A percentile compares a stretch with the other conserved stretches of the same genome.
Evolutionary conservation across 352 stramenopile genomes (phyloP).

Genomic region (Pseudoperonospora humuli): DNA sequence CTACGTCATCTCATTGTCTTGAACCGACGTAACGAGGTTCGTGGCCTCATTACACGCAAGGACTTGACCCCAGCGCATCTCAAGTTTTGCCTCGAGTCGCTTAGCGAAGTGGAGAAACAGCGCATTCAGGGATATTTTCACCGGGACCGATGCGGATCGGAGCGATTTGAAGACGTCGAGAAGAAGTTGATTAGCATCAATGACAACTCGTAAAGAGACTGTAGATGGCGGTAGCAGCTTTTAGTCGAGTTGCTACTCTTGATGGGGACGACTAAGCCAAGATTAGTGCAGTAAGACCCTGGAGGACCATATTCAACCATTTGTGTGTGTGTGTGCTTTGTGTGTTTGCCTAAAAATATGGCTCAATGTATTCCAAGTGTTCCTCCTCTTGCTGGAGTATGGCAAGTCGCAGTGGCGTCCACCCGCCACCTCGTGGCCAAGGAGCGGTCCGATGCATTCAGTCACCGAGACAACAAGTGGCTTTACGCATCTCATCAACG

Average conservation of each 20-base stretch:
- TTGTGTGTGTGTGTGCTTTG: too few species aligned
- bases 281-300: too few species aligned
- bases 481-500: too few species aligned
- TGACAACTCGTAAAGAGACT: slow-evolving; percentile 67
- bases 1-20: slow-evolving; percentile 92
- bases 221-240: background rate
- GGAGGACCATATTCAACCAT: too few species aligned
- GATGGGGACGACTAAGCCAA: too few species aligned
- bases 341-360: too few species aligned
- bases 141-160: slow-evolving; percentile 50
- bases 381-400: too few species aligned
- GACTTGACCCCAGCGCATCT: slow-evolving; percentile 80
- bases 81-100: slow-evolving; percentile 65
- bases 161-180: slow-evolving; percentile 79
- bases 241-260: background rate
- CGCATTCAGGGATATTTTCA: slow-evolving; percentile 82
- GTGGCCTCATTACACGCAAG: slow-evolving; percentile 82
- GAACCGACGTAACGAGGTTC: slow-evolving; percentile 86
- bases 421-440: too few species aligned
- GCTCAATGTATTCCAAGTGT: too few species aligned
- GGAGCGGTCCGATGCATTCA: too few species aligned
- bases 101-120: slow-evolving; percentile 77
- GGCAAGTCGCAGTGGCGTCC: too few species aligned
- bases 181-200: slow-evolving; percentile 74
- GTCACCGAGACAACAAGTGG: too few species aligned